Base-by-base conservation (phyloP, 805 yeast species). In the Wickerhamiella alocasiicola region DNA sequence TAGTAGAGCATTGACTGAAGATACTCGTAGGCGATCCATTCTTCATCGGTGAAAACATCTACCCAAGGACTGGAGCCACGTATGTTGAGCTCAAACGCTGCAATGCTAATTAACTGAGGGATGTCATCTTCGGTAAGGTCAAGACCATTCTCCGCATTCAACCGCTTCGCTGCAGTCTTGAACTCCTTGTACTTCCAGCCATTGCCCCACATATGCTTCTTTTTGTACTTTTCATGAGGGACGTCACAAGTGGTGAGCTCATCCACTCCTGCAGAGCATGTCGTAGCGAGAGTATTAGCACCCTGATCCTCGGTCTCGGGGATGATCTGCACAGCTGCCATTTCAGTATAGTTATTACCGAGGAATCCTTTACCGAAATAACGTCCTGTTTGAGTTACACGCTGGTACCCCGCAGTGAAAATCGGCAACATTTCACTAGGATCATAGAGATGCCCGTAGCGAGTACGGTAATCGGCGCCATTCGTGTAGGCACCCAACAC, bases 361-460 rank as follows among this genome's bases (percentile, higher is more conserved):
- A 53, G 32, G 40, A 55, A 53, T 9, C 59, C 59, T 39, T 48
- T 46, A 13, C 55, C 59, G 29, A 54, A 55, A 15, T 48, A 40
- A 30, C 54, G 51, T 5, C 51, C 59, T 3, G 59, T 53, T 29
- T 53, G 53, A 9, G 44, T 45, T 15, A 48, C 72, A 45, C 84
- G 66, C 44, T 68, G 66, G 35, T 70, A 68, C 36, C 71, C 71
- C 12, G 78, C 68, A 6, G 74, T 55, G 53, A 75, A 78, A 29
- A 78, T 62, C 5, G 72, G 74, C 21, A 75, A 55, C 2, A 51
- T 43, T 3, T 58, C 35, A 18, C 54, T 51, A 2, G 52, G 54
- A 33, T 63, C 56, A 54, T 63, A 68, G 32, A 78, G 63, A 36
- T 64, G 56, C 15, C 64, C 61, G 56, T 78, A 78, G 39, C 66